These are phyloP conservation scores for Avena sativa DNA, from an alignment of 176 grass and related monocot species.

Conservation along the genomic window DNA sequence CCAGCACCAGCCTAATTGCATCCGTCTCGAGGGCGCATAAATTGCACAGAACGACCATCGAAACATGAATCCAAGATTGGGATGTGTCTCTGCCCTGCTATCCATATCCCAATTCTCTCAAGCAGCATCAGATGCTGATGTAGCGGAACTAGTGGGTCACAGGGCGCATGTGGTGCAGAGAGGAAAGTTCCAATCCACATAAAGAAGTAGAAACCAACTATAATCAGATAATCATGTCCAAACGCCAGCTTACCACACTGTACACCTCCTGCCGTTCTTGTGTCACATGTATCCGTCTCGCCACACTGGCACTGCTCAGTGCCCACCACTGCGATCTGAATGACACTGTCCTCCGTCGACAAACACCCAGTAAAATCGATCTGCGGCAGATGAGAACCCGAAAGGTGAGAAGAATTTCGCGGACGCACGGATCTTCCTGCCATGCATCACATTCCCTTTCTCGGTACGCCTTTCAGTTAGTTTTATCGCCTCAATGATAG, in stretches of 20 bases:
- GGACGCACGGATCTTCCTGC: neutral
- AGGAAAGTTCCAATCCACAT: conserved; percentile 31
- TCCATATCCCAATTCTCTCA: neutral
- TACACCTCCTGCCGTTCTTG: neutral
- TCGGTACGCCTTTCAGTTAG: neutral
- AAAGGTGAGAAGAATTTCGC: neutral
- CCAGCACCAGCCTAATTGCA: neutral
- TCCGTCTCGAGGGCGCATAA: neutral
- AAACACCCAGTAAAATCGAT: neutral
- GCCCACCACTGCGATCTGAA: neutral
- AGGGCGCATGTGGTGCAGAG: neutral
- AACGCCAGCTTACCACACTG: conserved; percentile 13
- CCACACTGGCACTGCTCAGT: neutral
- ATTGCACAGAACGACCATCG: neutral
- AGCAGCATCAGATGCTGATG: neutral
- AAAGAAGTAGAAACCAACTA: neutral
- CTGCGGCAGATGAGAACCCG: neutral
- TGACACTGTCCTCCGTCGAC: no score
- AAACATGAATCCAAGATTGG: neutral
- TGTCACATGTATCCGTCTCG: neutral
- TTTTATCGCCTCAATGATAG: conserved; percentile 30
- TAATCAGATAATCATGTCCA: neutral
- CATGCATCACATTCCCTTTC: neutral
- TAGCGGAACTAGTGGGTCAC: neutral
- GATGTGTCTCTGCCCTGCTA: neutral